These are phyloP conservation scores for Drechslerella stenobrocha DNA, from an alignment of 2,329 filamentous ascomycete genomes.

Conservation along the genomic window DNA sequence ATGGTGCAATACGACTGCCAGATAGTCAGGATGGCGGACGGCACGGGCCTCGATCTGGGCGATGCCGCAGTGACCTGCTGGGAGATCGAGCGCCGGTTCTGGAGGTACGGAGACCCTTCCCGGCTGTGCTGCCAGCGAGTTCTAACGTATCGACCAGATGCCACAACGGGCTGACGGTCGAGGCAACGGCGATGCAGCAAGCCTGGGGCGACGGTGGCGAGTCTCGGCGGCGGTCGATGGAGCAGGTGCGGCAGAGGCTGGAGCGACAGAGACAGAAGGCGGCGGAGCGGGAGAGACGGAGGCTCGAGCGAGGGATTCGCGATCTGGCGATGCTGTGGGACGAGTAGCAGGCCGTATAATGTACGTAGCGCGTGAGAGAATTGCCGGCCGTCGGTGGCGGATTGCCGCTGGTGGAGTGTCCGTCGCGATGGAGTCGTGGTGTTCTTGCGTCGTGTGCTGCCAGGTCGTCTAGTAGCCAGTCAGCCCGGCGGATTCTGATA, in stretches of 20 bases:
- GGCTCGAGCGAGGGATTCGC: slow-evolving; percentile 30
- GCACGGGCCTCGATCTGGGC: slow-evolving; percentile 29
- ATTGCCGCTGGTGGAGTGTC: background rate
- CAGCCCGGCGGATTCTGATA: too few species aligned
- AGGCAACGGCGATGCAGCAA: slow-evolving; percentile 30
- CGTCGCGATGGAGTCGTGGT: background rate
- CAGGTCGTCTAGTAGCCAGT: too few species aligned
- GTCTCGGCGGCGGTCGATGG: slow-evolving; percentile 42
- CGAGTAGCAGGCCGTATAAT: background rate
- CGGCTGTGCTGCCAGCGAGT: background rate
- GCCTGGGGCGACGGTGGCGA: slow-evolving; percentile 43
- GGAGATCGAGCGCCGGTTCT: slow-evolving; percentile 46
- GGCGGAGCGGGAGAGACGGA: slow-evolving; percentile 18
- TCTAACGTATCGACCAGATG: slow-evolving; percentile 13
- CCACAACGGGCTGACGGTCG: slow-evolving; percentile 28
- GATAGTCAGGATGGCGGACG: slow-evolving; percentile 29
- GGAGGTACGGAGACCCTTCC: slow-evolving; percentile 16
- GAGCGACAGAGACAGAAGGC: slow-evolving; percentile 27
- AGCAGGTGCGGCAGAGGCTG: slow-evolving; percentile 31
- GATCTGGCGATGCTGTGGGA: slow-evolving; percentile 3
- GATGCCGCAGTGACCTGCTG: slow-evolving; percentile 40
- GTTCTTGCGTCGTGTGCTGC: background rate
- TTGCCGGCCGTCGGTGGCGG: too few species aligned
- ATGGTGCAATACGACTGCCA: slow-evolving; percentile 47
- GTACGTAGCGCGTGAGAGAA: too few species aligned